phyloP scores from a whole-genome alignment of 495 filamentous ascomycete genomes.

The Hypomontagnella monticulosa region DNA sequence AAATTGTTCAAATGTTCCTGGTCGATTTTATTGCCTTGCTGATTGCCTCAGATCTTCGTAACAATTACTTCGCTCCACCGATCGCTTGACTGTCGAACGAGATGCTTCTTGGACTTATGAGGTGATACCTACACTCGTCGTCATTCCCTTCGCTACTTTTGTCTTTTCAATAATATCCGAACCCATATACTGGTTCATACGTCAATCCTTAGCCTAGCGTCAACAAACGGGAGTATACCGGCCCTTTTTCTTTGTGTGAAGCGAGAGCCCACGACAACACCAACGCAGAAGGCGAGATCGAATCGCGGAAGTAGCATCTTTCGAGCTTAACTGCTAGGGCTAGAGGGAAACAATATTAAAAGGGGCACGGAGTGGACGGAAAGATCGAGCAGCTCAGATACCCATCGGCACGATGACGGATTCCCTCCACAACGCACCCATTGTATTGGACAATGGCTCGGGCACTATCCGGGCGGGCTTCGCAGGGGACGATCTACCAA shows the following conservation, averaged over 20 bases:
- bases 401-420: conserved; percentile 72
- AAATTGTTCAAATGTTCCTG: conserved; percentile 11
- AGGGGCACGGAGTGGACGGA: conserved; percentile 31
- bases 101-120: conserved; percentile 31
- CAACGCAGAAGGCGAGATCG: neutral
- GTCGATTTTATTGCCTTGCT: conserved; percentile 5
- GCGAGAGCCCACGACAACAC: neutral
- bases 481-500: conserved; percentile 92
- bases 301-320: neutral
- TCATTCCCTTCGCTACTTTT: neutral
- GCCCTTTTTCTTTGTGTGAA: conserved; percentile 6
- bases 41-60: too few relatives aligned
- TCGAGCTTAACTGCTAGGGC: conserved; percentile 22
- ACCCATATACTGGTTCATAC: neutral
- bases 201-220: neutral
- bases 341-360: conserved; percentile 7
- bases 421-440: conserved; percentile 93
- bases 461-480: conserved; percentile 98
- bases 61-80: neutral
- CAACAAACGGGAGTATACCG: conserved; percentile 28
- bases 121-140: conserved; percentile 20
- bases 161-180: conserved; percentile 29
- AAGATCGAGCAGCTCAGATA: conserved; percentile 22
- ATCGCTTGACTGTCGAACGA: conserved; percentile 1
- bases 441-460: conserved; percentile 98